Percentiles rank a stretch among this genome's conserved stretches.
Evolutionary conservation across 257 asterid genomes (phyloP).

Genomic region (Henckelia pumila): DNA sequence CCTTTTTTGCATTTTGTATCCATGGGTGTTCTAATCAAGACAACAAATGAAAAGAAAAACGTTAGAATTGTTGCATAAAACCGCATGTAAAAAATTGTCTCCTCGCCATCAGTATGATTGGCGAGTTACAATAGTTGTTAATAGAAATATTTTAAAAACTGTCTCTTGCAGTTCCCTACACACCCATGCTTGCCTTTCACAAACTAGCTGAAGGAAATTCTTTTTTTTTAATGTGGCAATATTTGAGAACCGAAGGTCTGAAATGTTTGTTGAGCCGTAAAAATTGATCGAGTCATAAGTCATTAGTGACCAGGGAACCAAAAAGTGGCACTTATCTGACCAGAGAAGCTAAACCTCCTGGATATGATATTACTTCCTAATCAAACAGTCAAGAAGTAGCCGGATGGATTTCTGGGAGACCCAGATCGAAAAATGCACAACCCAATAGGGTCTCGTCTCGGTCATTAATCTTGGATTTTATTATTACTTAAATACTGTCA

Average conservation of each 20-base stretch:
- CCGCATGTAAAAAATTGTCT: constrained; percentile 1
- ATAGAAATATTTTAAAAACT: not conserved
- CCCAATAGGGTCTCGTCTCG: not conserved
- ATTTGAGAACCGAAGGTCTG: not conserved
- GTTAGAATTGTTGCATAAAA: constrained; percentile 22
- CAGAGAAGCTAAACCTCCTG: not conserved
- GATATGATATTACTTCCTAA: not conserved
- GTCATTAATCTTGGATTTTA: not conserved
- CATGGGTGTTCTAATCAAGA: constrained; percentile 75
- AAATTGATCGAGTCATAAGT: not conserved
- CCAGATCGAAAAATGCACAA: not conserved
- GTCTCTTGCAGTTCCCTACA: constrained; percentile 4
- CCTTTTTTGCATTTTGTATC: constrained; percentile 83
- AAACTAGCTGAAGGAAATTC: constrained; percentile 10
- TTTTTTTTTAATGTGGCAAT: not conserved
- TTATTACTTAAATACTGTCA: constrained; percentile 11
- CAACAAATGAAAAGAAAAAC: constrained; percentile 17
- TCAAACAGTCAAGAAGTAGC: not conserved
- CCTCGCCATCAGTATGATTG: constrained; percentile 10
- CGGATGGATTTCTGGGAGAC: not conserved
- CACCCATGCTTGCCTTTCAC: not conserved
- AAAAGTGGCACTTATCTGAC: not conserved
- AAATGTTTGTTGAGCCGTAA: not conserved
- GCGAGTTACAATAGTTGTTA: constrained; percentile 12
- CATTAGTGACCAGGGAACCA: not conserved